A percentile compares a stretch with the other conserved stretches of the same genome.
phyloP scores from a whole-genome alignment of 2,329 filamentous ascomycete genomes.

The Emericellopsis cladophorae region DNA sequence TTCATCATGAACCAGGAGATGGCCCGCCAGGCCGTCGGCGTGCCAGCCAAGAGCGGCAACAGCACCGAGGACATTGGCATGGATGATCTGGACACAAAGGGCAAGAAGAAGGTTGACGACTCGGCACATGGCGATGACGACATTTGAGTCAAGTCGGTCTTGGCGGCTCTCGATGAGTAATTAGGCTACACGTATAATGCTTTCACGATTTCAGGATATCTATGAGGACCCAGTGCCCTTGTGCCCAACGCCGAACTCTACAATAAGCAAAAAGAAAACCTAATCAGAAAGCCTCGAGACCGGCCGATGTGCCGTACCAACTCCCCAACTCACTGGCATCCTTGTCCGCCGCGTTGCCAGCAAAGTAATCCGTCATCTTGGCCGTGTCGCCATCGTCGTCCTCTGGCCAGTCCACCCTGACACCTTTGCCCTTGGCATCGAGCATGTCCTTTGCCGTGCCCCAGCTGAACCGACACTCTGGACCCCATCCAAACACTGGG shows the following conservation, averaged over 20 bases:
- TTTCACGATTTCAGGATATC: not conserved
- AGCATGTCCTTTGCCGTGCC: slow-evolving; percentile 88
- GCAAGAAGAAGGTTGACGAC: slow-evolving; percentile 30
- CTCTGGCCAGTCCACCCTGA: slow-evolving; percentile 74
- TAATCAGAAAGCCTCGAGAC: slow-evolving; percentile 53
- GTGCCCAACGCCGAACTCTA: slow-evolving; percentile 1
- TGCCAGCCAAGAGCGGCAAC: slow-evolving; percentile 39
- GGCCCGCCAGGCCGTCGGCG: slow-evolving; percentile 69
- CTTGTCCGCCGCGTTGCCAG: slow-evolving; percentile 26
- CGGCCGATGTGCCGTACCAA: slow-evolving; percentile 72
- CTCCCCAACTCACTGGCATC: slow-evolving; percentile 53
- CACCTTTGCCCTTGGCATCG: slow-evolving; percentile 50
- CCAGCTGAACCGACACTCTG: slow-evolving; percentile 91
- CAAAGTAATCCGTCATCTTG: slow-evolving; percentile 68
- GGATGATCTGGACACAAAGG: slow-evolving; percentile 47
- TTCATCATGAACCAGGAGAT: slow-evolving; percentile 83
- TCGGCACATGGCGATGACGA: slow-evolving; percentile 50
- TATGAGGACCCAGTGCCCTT: not conserved
- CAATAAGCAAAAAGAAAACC: not conserved
- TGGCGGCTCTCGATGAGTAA: slow-evolving; percentile 3
- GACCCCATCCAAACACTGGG: slow-evolving; percentile 88
- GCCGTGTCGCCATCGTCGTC: slow-evolving; percentile 59
- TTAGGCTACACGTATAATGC: not conserved
- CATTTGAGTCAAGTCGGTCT: slow-evolving; percentile 23
- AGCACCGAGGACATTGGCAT: slow-evolving; percentile 39